These are phyloP conservation scores for Rutstroemia sp. DNA, from an alignment of 2,329 filamentous ascomycete species.

Conservation along the genomic window DNA sequence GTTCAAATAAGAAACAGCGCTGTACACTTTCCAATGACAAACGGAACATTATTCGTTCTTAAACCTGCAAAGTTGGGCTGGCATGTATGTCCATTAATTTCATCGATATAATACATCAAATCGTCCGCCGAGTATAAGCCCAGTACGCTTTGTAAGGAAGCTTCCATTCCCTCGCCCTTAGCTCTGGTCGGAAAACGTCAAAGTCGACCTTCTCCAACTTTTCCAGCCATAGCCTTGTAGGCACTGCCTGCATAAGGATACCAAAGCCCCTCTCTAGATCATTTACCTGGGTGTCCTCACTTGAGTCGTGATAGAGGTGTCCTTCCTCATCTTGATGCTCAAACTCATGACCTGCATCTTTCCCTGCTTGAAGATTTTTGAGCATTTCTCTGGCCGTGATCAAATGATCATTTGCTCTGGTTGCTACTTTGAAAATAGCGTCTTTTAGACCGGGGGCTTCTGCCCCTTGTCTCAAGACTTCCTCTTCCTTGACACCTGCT, in stretches of 20 bases:
- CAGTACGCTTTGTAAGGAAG: conserved; percentile 70
- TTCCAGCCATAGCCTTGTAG: conserved; percentile 71
- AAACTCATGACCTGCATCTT: conserved; percentile 76
- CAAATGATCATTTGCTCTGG: conserved; percentile 88
- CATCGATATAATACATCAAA: conserved; percentile 26
- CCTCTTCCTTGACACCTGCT: conserved; percentile 73
- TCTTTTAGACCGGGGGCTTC: conserved; percentile 77
- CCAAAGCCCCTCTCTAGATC: conserved; percentile 66
- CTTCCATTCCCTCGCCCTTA: conserved; percentile 68
- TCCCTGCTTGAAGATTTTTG: conserved; percentile 64
- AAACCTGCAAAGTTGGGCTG: background rate
- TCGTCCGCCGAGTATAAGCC: conserved; percentile 46
- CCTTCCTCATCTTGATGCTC: conserved; percentile 78
- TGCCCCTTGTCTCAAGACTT: conserved; percentile 74
- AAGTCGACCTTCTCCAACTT: conserved; percentile 76
- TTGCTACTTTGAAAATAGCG: conserved; percentile 86
- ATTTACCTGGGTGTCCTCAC: conserved; percentile 33
- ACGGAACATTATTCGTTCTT: too few species aligned
- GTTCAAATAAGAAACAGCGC: too few species aligned
- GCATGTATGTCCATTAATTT: background rate
- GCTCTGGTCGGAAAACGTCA: conserved; percentile 61
- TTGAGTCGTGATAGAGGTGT: conserved; percentile 39
- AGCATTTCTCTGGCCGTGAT: conserved; percentile 93
- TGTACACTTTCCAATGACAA: too few species aligned
- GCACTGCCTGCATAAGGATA: conserved; percentile 71